A percentile compares a stretch with the other conserved stretches of the same genome.
Conservation (phyloP, 1,284 basidiomycete species). For the Stereum hirsutum region DNA sequence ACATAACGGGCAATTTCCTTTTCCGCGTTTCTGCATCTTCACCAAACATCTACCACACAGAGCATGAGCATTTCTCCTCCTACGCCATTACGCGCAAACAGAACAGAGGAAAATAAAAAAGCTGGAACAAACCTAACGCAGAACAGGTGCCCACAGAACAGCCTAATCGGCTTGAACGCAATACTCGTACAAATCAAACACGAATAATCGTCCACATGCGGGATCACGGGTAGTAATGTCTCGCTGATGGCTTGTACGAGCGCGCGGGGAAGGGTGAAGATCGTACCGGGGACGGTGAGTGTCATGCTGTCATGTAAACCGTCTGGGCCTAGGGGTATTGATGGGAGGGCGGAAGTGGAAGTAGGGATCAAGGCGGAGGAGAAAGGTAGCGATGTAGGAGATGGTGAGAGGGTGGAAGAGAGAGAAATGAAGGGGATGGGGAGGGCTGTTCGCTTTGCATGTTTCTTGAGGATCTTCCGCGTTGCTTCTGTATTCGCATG, state of each 20-base stretch:
- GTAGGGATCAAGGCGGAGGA: slow-evolving; percentile 7
- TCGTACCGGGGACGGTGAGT: slow-evolving; percentile 16
- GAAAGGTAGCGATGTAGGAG: slow-evolving; percentile 2
- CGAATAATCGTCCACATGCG: slow-evolving; percentile 72
- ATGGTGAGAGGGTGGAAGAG: slow-evolving; percentile 11
- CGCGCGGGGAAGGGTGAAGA: slow-evolving; percentile 61
- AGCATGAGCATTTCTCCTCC: neutral
- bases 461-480: slow-evolving; percentile 91
- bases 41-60: slow-evolving; percentile 61
- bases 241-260: slow-evolving; percentile 84
- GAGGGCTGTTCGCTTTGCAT: slow-evolving; percentile 79
- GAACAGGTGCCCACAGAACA: slow-evolving; percentile 85
- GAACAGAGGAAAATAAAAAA: neutral
- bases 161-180: slow-evolving; percentile 84
- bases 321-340: slow-evolving; percentile 3
- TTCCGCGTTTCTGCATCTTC: slow-evolving; percentile 86
- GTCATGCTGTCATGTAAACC: slow-evolving; percentile 7
- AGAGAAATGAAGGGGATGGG: too few species aligned
- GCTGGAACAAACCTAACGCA: slow-evolving; percentile 67
- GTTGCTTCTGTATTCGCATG: slow-evolving; percentile 84
- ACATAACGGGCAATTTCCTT: slow-evolving; percentile 83
- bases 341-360: neutral
- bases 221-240: slow-evolving; percentile 78
- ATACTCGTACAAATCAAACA: slow-evolving; percentile 77
- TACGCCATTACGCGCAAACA: neutral